A percentile compares a stretch with the other conserved stretches of the same genome.
Conservation (phyloP, 306 rosid genomes). For the Datisca glomerata region DNA sequence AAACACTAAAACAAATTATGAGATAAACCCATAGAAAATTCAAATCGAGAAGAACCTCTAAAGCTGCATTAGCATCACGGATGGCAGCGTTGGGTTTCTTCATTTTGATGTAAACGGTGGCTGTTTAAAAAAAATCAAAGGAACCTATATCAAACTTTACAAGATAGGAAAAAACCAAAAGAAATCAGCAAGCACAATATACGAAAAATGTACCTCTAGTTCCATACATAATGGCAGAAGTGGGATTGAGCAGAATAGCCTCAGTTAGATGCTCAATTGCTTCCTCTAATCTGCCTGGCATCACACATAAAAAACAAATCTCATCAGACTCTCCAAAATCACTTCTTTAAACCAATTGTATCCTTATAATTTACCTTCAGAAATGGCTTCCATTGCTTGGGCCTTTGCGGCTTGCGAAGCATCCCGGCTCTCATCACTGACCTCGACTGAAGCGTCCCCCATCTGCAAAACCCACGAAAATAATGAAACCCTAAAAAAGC, state of each 20-base stretch:
- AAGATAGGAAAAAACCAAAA: too few relatives aligned
- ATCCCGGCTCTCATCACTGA: slow-evolving; percentile 69
- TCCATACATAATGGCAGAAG: slow-evolving; percentile 81
- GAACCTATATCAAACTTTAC: slow-evolving; percentile 3
- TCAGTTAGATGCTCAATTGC: slow-evolving; percentile 62
- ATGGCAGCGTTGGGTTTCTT: slow-evolving; percentile 86
- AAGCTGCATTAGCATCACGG: slow-evolving; percentile 81
- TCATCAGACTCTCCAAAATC: not conserved
- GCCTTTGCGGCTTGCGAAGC: slow-evolving; percentile 59
- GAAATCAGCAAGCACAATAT: not conserved
- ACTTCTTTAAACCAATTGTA: not conserved
- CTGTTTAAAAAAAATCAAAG: slow-evolving; percentile 25
- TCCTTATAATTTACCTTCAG: slow-evolving; percentile 39
- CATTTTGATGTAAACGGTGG: slow-evolving; percentile 81
- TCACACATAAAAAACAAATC: slow-evolving; percentile 9
- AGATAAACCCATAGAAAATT: too few relatives aligned
- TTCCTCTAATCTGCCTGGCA: slow-evolving; percentile 61
- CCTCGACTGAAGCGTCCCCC: slow-evolving; percentile 69
- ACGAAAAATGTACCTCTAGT: slow-evolving; percentile 51
- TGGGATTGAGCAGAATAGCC: slow-evolving; percentile 72
- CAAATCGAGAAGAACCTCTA: slow-evolving; percentile 76
- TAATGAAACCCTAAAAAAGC: not conserved
- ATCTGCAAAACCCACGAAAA: slow-evolving; percentile 35
- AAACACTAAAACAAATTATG: too few relatives aligned
- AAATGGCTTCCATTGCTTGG: slow-evolving; percentile 66